These are phyloP conservation scores for Blastobotrys ciferrii DNA, from an alignment of 1,139 yeast genomes.

Conservation along the genomic window DNA sequence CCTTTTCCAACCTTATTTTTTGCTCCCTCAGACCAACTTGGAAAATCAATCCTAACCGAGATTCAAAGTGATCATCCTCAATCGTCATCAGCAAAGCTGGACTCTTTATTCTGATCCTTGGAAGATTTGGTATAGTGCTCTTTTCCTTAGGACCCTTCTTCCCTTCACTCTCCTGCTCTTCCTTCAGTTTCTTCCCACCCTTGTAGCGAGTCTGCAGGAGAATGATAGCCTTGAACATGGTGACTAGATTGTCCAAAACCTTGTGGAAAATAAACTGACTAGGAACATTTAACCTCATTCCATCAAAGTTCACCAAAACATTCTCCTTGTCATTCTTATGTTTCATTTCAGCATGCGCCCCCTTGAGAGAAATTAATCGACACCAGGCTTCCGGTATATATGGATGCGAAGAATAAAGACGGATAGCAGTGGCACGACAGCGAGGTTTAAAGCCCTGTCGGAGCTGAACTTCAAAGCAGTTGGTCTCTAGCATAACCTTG, in stretches of 20 bases:
- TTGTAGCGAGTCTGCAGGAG: slow-evolving; percentile 43
- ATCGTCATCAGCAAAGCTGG: slow-evolving; percentile 48
- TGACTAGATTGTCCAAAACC: slow-evolving; percentile 62
- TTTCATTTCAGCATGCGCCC: slow-evolving; percentile 22
- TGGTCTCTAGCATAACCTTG: slow-evolving; percentile 52
- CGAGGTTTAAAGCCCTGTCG: slow-evolving; percentile 34
- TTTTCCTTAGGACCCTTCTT: slow-evolving; percentile 43
- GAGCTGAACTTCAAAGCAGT: slow-evolving; percentile 39
- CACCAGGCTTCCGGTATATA: slow-evolving; percentile 47
- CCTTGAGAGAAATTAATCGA: slow-evolving; percentile 36
- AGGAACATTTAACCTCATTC: slow-evolving; percentile 47
- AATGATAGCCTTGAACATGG: slow-evolving; percentile 56
- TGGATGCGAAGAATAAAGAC: slow-evolving; percentile 58
- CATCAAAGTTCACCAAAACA: slow-evolving; percentile 32
- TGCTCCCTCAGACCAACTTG: slow-evolving; percentile 78
- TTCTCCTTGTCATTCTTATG: slow-evolving; percentile 20
- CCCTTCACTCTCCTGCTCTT: slow-evolving; percentile 37
- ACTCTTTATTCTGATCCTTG: slow-evolving; percentile 52
- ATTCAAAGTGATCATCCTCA: slow-evolving; percentile 88
- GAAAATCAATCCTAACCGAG: slow-evolving; percentile 69
- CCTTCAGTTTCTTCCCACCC: slow-evolving; percentile 26
- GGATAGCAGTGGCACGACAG: slow-evolving; percentile 40
- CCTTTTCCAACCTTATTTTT: slow-evolving; percentile 58
- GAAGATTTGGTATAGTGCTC: slow-evolving; percentile 41
- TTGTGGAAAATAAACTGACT: slow-evolving; percentile 64